Conservation (phyloP, 2,329 filamentous ascomycete genomes). For the Endocalyx cinctus region DNA sequence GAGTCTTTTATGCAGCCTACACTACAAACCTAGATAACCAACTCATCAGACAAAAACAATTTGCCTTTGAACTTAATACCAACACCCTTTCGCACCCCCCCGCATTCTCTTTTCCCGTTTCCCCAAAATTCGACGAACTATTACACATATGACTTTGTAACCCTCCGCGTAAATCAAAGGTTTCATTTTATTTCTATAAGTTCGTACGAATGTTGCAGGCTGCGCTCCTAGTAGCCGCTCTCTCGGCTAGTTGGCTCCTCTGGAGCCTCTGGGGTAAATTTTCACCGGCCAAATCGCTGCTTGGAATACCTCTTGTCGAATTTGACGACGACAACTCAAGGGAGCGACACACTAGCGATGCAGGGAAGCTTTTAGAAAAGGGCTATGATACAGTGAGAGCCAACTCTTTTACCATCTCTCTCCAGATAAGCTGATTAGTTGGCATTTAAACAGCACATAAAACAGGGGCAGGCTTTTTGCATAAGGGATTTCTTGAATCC, state of each 20-base stretch:
- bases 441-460: slow-evolving; percentile 6
- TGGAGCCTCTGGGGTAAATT: slow-evolving; percentile 8
- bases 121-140: too few species aligned
- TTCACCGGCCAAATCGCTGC: slow-evolving; percentile 7
- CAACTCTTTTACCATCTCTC: slow-evolving; percentile 1
- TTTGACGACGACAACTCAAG: slow-evolving; percentile 9
- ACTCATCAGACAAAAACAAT: too few species aligned
- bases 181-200: too few species aligned
- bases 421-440: neutral
- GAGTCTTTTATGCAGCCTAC: too few species aligned
- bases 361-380: slow-evolving; percentile 7
- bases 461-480: slow-evolving; percentile 8
- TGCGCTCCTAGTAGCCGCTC: slow-evolving; percentile 1
- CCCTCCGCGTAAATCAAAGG: too few species aligned
- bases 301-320: slow-evolving; percentile 10
- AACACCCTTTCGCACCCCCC: too few species aligned
- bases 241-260: slow-evolving; percentile 6
- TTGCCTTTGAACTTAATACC: too few species aligned
- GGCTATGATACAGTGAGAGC: slow-evolving; percentile 8
- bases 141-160: too few species aligned
- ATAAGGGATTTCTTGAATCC: slow-evolving; percentile 9
- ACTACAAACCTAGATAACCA: too few species aligned
- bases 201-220: slow-evolving; percentile 5
- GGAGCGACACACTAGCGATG: slow-evolving; percentile 7
- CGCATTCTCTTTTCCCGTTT: too few species aligned